Conservation (phyloP, 2,329 filamentous ascomycete genomes). For the Hypoxylon sp. region DNA sequence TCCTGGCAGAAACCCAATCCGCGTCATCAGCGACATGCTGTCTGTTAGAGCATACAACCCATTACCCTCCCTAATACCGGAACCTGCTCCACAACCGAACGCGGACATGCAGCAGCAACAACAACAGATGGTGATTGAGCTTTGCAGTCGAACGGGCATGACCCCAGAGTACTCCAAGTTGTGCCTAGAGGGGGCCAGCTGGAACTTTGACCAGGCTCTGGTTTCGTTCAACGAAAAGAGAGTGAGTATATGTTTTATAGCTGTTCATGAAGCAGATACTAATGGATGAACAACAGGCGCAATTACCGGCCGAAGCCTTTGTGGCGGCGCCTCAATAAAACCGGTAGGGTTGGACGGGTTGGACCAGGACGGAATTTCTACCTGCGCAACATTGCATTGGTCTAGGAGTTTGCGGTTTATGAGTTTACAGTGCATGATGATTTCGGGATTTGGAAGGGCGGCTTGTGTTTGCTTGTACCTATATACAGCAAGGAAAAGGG, state of each 20-base stretch:
- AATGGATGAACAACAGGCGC: constrained; percentile 53
- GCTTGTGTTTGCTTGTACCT: constrained; percentile 26
- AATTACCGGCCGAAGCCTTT: constrained; percentile 67
- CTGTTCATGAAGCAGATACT: neutral
- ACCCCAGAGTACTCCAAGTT: constrained; percentile 82
- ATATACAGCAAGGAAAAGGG: constrained; percentile 28
- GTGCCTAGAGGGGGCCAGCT: constrained; percentile 83
- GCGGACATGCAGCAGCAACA: constrained; percentile 65
- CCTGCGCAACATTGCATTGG: constrained; percentile 43
- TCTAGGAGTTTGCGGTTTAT: constrained; percentile 45
- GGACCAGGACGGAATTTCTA: constrained; percentile 7
- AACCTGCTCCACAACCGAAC: constrained; percentile 46
- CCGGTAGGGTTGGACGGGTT: constrained; percentile 2
- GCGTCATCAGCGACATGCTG: constrained; percentile 85
- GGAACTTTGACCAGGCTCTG: constrained; percentile 84
- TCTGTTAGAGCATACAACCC: constrained; percentile 76
- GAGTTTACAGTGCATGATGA: constrained; percentile 36
- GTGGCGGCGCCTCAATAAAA: constrained; percentile 28
- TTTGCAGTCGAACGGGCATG: constrained; percentile 85
- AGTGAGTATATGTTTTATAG: constrained; percentile 61
- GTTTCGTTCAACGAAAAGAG: constrained; percentile 82
- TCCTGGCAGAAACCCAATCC: constrained; percentile 73
- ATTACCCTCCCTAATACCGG: constrained; percentile 58
- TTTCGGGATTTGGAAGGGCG: constrained; percentile 28
- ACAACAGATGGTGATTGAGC: constrained; percentile 79